These are phyloP conservation scores for Cutaneotrichosporon sp. DNA, from an alignment of 1,284 basidiomycete species.

Conservation along the genomic window DNA sequence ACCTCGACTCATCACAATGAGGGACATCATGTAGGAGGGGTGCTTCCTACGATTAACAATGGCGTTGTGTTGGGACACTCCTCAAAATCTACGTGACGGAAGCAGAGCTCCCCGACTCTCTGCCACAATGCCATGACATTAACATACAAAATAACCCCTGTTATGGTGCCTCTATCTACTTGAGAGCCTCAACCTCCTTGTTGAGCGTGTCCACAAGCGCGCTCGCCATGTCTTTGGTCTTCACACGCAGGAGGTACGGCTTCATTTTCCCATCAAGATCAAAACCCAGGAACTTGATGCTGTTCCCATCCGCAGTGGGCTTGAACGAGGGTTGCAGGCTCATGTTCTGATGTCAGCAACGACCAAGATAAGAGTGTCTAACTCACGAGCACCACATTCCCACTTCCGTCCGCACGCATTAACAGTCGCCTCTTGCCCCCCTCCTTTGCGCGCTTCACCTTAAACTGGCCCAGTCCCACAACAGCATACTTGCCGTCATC, in stretches of 20 bases:
- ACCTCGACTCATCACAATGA: too few relatives aligned
- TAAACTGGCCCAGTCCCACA: conserved; percentile 37
- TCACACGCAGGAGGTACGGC: conserved; percentile 61
- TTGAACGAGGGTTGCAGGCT: conserved; percentile 22
- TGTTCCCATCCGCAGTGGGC: conserved; percentile 24
- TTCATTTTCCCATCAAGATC: conserved; percentile 51
- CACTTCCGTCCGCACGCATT: conserved; percentile 42
- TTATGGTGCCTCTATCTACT: too few relatives aligned
- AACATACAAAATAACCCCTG: too few relatives aligned
- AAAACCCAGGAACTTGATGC: conserved; percentile 36
- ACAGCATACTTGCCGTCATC: conserved; percentile 48
- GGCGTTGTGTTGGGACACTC: too few relatives aligned
- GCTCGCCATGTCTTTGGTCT: conserved; percentile 59
- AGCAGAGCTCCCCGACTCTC: too few relatives aligned
- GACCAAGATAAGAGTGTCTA: too few relatives aligned
- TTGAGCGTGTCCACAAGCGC: conserved; percentile 60
- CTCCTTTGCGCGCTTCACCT: conserved; percentile 36
- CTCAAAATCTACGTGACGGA: too few relatives aligned
- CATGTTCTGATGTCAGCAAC: conserved; percentile 37
- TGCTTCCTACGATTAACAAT: too few relatives aligned
- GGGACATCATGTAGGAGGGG: too few relatives aligned
- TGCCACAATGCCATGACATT: too few relatives aligned
- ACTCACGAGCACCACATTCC: conserved; percentile 41
- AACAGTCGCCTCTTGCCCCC: conserved; percentile 38
- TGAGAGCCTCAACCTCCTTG: conserved; percentile 54